Evolutionary conservation across 768 basidiomycete genomes (phyloP).

Genomic region (Pisolithus albus): DNA sequence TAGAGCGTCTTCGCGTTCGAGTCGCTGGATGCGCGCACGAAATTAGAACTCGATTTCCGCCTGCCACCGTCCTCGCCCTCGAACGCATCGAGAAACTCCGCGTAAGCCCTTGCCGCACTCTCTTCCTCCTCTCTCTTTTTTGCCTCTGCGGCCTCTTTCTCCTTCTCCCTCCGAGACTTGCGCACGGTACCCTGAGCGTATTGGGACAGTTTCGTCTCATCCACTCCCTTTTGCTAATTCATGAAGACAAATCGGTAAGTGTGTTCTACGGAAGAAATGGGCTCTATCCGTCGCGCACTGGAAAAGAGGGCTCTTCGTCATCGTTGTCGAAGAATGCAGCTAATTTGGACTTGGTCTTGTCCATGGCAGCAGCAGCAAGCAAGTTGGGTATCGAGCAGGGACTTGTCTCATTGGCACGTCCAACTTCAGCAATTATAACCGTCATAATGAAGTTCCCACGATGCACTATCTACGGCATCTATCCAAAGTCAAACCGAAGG

Average conservation of each 20-base stretch:
- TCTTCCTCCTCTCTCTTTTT: conserved; percentile 83
- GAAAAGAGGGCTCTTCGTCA: conserved; percentile 79
- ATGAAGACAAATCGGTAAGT: conserved; percentile 54
- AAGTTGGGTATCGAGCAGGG: conserved; percentile 1
- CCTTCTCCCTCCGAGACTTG: conserved; percentile 89
- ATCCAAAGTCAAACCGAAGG: too few relatives aligned
- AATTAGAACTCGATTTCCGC: conserved; percentile 47
- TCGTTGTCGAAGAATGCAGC: conserved; percentile 82
- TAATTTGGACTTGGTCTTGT: conserved; percentile 40
- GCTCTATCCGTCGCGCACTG: conserved; percentile 82
- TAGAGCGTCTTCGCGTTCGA: conserved; percentile 25
- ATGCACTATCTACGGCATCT: background rate
- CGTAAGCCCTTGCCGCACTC: conserved; percentile 69
- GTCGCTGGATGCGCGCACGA: conserved; percentile 53
- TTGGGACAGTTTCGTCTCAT: conserved; percentile 78
- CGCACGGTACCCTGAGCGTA: conserved; percentile 80
- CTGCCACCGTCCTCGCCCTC: conserved; percentile 58
- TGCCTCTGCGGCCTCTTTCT: conserved; percentile 86
- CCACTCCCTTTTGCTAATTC: conserved; percentile 76
- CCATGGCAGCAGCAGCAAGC: conserved; percentile 15
- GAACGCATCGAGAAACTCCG: conserved; percentile 80
- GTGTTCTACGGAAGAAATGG: conserved; percentile 43
- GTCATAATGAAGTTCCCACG: conserved; percentile 21
- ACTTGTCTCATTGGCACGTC: too few relatives aligned
- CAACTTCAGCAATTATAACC: background rate